Percentiles rank a stretch among this genome's conserved stretches.
These are phyloP conservation scores for Pseudoturritis turrita DNA, from an alignment of 345 rosid species.

Conservation along the genomic window DNA sequence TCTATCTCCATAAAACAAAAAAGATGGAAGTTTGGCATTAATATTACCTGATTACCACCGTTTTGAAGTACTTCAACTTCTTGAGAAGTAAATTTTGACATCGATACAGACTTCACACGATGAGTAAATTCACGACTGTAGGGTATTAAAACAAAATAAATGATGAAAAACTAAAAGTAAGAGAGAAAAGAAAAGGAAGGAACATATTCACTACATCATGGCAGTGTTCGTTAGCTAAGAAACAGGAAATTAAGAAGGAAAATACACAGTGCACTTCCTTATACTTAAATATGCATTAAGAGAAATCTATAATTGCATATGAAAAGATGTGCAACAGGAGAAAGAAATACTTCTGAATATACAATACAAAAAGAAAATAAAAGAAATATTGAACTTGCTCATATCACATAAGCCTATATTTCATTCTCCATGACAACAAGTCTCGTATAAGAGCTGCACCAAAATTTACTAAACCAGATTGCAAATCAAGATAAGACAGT, in stretches of 20 bases:
- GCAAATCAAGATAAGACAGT: not conserved
- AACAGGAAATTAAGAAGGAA: not conserved
- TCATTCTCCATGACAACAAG: not conserved
- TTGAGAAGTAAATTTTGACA: conserved; percentile 91
- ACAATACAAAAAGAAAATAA: not conserved
- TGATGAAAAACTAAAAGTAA: not conserved
- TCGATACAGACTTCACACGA: conserved; percentile 96
- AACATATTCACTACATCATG: not conserved
- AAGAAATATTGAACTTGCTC: not conserved
- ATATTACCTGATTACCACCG: conserved; percentile 93
- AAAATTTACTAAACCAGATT: not conserved
- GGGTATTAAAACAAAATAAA: conserved; percentile 8
- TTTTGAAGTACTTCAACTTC: conserved; percentile 96
- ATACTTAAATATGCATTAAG: not conserved
- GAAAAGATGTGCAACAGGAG: not conserved
- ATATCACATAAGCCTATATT: not conserved
- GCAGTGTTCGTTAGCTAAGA: not conserved
- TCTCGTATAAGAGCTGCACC: not conserved
- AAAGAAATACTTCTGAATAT: not conserved
- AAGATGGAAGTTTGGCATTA: not conserved
- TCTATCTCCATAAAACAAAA: not conserved
- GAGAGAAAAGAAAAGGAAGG: not conserved
- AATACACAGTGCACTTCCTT: not conserved
- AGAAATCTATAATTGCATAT: not conserved
- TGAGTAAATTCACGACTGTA: conserved; percentile 97